Evolutionary conservation across 225 moss, liverwort and hornwort genomes (phyloP).

Genomic region (Polytrichum commune): DNA sequence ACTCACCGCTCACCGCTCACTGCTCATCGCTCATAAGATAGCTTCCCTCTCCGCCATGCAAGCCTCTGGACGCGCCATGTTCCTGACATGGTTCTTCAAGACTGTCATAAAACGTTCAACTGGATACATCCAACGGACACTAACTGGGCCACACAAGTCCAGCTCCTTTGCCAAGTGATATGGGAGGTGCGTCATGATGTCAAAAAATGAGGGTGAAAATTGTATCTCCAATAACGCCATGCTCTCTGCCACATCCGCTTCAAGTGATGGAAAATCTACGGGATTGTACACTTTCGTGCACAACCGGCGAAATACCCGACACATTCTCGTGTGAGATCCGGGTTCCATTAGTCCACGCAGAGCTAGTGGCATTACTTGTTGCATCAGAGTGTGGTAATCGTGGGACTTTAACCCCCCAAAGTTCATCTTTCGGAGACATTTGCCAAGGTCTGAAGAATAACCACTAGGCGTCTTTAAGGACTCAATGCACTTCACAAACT

Average conservation of each 20-base stretch:
- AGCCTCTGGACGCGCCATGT: no score
- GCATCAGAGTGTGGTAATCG: no score
- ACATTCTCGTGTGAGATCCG: background rate
- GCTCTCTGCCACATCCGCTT: background rate
- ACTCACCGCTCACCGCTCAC: no score
- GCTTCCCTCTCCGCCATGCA: no score
- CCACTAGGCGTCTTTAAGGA: no score
- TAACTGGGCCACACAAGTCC: conserved; percentile 1
- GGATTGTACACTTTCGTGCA: conserved; percentile 6
- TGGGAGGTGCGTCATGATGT: conserved; percentile 5
- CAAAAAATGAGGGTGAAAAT: conserved; percentile 1
- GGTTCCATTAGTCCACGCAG: background rate
- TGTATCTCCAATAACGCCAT: background rate
- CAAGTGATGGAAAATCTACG: background rate
- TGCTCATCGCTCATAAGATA: no score
- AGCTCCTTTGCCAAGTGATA: conserved; percentile 3
- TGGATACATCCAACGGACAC: conserved; percentile 9
- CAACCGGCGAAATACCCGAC: background rate
- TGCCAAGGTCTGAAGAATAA: no score
- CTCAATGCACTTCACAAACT: no score
- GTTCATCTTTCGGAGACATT: no score
- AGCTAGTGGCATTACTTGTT: no score
- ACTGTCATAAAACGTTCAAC: conserved; percentile 3
- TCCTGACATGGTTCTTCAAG: conserved; percentile 2
- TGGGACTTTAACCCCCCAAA: no score